These are phyloP conservation scores for Fusarium bulbicola DNA, from an alignment of 2,329 filamentous ascomycete species.

Conservation along the genomic window DNA sequence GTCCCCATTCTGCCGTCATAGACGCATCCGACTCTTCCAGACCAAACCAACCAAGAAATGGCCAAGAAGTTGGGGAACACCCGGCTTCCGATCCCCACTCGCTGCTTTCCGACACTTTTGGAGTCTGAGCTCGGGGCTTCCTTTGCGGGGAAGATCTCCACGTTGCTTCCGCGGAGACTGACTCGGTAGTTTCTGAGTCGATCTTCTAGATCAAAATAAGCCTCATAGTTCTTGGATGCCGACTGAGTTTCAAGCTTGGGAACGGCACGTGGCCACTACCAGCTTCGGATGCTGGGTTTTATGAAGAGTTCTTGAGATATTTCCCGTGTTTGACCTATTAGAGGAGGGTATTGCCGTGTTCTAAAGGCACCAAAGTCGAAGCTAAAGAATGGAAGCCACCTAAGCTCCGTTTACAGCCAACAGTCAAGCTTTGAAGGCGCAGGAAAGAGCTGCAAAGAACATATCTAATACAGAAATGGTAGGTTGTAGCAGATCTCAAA, in stretches of 20 bases:
- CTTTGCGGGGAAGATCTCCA: slow-evolving; percentile 16
- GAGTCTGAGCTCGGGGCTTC: background rate
- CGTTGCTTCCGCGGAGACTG: background rate
- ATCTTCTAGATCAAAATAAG: background rate
- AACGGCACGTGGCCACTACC: background rate
- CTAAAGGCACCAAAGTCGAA: background rate
- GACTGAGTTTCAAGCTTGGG: background rate
- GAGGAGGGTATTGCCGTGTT: background rate
- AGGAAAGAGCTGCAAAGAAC: background rate
- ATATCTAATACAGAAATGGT: background rate
- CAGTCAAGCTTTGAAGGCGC: background rate
- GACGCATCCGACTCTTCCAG: background rate
- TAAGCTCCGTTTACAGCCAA: background rate
- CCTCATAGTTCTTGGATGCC: background rate
- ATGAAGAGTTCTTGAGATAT: background rate
- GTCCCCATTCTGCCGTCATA: slow-evolving; percentile 5
- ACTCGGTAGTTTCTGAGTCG: background rate
- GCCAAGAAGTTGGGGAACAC: background rate
- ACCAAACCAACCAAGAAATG: background rate
- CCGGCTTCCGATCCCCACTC: slow-evolving; percentile 17
- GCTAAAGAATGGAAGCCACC: background rate
- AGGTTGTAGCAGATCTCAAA: background rate
- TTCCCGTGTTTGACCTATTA: background rate
- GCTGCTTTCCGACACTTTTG: background rate
- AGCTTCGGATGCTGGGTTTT: background rate